phyloP scores from a whole-genome alignment of 108 stramenopile genomes.

The Cylindrotheca closterium region DNA sequence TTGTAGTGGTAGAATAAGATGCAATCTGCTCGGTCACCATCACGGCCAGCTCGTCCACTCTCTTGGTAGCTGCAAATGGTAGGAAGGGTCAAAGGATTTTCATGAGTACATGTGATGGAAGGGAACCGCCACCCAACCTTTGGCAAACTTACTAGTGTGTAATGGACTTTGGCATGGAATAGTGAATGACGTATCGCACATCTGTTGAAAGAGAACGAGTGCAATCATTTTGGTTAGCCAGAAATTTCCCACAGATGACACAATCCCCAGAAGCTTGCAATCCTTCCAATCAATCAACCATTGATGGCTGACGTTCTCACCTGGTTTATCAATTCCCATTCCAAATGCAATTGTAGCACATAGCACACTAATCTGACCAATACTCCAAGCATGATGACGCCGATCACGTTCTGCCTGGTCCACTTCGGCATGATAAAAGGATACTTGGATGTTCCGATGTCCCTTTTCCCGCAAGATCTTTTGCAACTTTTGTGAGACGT shows the following conservation, averaged over 20 bases:
- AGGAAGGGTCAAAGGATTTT: too few species aligned
- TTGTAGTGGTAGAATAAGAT: conserved; percentile 91
- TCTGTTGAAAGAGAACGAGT: conserved; percentile 29
- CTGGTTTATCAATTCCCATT: conserved; percentile 55
- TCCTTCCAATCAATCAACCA: too few species aligned
- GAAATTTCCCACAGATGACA: too few species aligned
- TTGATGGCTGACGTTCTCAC: conserved; percentile 4
- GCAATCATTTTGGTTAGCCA: not conserved
- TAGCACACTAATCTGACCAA: conserved; percentile 86
- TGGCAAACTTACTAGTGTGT: conserved; percentile 89
- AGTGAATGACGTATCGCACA: conserved; percentile 98
- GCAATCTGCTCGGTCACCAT: conserved; percentile 91
- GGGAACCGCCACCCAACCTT: too few species aligned
- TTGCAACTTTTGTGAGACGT: conserved; percentile 67
- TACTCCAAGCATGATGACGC: conserved; percentile 91
- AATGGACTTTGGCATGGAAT: conserved; percentile 96
- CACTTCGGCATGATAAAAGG: conserved; percentile 97
- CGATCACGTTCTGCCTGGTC: conserved; percentile 61
- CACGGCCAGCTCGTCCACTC: conserved; percentile 95
- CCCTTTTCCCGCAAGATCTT: conserved; percentile 57
- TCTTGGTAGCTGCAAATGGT: conserved; percentile 91
- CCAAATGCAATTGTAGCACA: conserved; percentile 83
- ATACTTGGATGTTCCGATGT: conserved; percentile 60
- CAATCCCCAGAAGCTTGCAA: too few species aligned
- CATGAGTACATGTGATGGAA: not conserved